Percentiles rank a stretch among this genome's conserved stretches.
phyloP scores from a whole-genome alignment of 345 rosid genomes.

The Citrus medica region DNA sequence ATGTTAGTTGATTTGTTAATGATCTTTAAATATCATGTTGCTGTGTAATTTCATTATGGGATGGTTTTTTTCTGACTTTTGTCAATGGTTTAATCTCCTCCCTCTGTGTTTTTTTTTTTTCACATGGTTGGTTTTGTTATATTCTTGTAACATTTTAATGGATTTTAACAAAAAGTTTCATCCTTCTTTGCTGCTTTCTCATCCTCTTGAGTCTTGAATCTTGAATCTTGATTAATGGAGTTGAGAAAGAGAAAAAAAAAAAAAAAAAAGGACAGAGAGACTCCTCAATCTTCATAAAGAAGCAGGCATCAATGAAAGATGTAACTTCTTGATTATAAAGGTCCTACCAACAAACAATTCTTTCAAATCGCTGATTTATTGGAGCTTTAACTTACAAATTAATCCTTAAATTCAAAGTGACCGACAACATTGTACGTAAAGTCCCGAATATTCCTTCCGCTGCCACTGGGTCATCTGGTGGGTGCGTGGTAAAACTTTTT shows the following conservation, averaged over 20 bases:
- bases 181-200: not conserved
- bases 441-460: not conserved
- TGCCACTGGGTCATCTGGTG: not conserved
- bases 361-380: not conserved
- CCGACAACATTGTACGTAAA: no score
- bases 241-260: no score
- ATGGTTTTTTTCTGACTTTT: not conserved
- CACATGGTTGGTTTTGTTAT: not conserved
- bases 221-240: no score
- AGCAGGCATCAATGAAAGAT: not conserved
- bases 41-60: not conserved
- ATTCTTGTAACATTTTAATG: not conserved
- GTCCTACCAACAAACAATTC: not conserved
- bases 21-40: not conserved
- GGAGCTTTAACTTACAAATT: not conserved
- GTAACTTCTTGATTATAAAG: not conserved
- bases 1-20: not conserved
- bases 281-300: not conserved
- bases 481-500: not conserved
- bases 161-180: not conserved
- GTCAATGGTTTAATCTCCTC: not conserved
- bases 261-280: no score
- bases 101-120: not conserved
- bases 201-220: not conserved
- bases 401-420: not conserved